Evolutionary conservation across 2,329 filamentous ascomycete species (phyloP).

Genomic region (Neurospora crassa): DNA sequence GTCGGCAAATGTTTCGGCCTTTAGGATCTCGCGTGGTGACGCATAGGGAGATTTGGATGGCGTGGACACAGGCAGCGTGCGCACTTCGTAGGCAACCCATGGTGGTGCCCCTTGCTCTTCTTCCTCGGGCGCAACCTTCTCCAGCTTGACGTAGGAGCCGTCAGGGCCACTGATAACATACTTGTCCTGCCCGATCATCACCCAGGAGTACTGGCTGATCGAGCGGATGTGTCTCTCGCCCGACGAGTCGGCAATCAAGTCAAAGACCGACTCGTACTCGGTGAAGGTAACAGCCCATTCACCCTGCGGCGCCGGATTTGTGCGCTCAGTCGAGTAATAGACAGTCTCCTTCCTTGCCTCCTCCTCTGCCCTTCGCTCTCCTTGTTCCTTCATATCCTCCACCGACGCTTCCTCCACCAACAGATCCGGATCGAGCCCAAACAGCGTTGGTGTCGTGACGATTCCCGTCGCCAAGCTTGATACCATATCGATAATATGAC

Average conservation of each 20-base stretch:
- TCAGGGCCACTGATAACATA: constrained; percentile 61
- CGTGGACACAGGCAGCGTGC: constrained; percentile 32
- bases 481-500: constrained; percentile 95
- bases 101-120: constrained; percentile 15
- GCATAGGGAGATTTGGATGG: constrained; percentile 51
- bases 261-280: constrained; percentile 86
- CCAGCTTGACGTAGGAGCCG: constrained; percentile 51
- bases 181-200: constrained; percentile 58
- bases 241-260: constrained; percentile 74
- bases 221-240: constrained; percentile 69
- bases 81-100: constrained; percentile 39
- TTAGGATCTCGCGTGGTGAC: constrained; percentile 58
- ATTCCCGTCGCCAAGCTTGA: constrained; percentile 76
- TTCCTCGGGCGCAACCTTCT: constrained; percentile 28
- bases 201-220: constrained; percentile 73
- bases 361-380: constrained; percentile 36
- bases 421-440: constrained; percentile 79
- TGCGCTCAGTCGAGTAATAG: constrained; percentile 1
- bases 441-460: constrained; percentile 82
- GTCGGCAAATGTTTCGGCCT: constrained; percentile 55
- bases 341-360: constrained; percentile 24
- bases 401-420: constrained; percentile 59
- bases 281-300: constrained; percentile 60
- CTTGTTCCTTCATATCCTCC: constrained; percentile 49
- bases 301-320: constrained; percentile 3